Evolutionary conservation across 2,329 filamentous ascomycete genomes (phyloP), one percentile per base, ranked within the genome.

Genomic region (Ramularia collo-cygni): DNA sequence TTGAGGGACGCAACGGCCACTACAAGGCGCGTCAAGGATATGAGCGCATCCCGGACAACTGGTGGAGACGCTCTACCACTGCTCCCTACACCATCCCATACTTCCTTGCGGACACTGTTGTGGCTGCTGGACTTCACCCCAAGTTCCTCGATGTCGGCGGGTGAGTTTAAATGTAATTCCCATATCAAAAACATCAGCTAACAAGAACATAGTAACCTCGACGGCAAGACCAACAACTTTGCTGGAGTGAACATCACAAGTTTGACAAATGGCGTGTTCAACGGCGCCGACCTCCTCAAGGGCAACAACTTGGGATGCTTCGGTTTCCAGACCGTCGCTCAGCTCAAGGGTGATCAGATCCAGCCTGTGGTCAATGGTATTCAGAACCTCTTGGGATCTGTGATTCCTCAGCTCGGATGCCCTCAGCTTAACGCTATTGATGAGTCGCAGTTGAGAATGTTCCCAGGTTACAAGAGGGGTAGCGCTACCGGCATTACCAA

Each of bases 241-340:
- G 53, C 54, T 17, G 60, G 60, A 4, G 40, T 66, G 18, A 51
- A 66, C 38, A 45, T 64, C 4, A 41, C 31, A 8, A 50, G 65
- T 32, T 40, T 69, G 8, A 65, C 62, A 12, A 57, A 58, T 8
- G 66, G 65, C 16, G 53, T 73, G 1, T 64, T 67, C 45, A 72
- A 70, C 47, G 30, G 38, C 13, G 41, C 39, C 9, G 47, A 45
- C 21, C 41, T 56, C 2, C 37, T 52, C 32, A 36, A 54, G 30
- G 60, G 57, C 8, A 61, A 65, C 51, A 63, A 62, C 40, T 53
- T 64, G 4, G 49, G 59, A 2, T 65, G 63, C 39, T 61, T 65
- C 38, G 55, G 53, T 3, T 56, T 63, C 35, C 43, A 64, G 37
- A 28, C 61, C n/a, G 45, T 60, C 32, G 56, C 61, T 39, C 60